These are phyloP conservation scores for Viola pubescens DNA, from an alignment of 441 rosid species.

Conservation along the genomic window DNA sequence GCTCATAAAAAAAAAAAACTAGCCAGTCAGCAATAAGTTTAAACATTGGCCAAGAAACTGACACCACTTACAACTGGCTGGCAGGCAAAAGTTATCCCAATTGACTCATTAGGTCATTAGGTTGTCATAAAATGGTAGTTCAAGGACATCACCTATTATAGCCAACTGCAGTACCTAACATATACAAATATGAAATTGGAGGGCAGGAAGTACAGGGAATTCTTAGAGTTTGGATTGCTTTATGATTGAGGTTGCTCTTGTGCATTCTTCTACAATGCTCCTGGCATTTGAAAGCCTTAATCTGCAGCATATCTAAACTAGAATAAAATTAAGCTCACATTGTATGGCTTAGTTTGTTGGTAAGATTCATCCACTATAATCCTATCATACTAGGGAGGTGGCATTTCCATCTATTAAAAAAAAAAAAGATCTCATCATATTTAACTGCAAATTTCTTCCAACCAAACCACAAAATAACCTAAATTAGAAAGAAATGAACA, in stretches of 20 bases:
- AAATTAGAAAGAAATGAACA: background rate
- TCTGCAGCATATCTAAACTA: background rate
- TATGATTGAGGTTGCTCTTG: too few species aligned
- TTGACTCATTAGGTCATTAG: background rate
- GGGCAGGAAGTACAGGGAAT: too few species aligned
- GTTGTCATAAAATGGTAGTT: slow-evolving; percentile 1
- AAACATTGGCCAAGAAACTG: background rate
- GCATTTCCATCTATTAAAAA: too few species aligned
- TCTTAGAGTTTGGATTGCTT: too few species aligned
- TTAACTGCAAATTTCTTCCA: background rate
- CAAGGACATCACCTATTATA: background rate
- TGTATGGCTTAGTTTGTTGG: background rate
- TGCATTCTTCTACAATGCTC: too few species aligned
- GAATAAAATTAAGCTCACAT: background rate
- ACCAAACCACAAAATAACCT: background rate
- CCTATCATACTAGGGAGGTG: background rate
- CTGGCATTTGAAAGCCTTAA: too few species aligned
- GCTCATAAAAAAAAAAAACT: too few species aligned
- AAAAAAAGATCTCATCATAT: too few species aligned
- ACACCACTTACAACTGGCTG: slow-evolving; percentile 1
- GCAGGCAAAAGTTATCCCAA: background rate
- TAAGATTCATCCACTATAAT: background rate
- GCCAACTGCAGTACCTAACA: background rate
- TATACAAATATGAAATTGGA: background rate
- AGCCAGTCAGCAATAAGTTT: too few species aligned